A percentile compares a stretch with the other conserved stretches of the same genome.
phyloP scores from a whole-genome alignment of 2,329 filamentous ascomycete genomes.

The Fusarium humuli region DNA sequence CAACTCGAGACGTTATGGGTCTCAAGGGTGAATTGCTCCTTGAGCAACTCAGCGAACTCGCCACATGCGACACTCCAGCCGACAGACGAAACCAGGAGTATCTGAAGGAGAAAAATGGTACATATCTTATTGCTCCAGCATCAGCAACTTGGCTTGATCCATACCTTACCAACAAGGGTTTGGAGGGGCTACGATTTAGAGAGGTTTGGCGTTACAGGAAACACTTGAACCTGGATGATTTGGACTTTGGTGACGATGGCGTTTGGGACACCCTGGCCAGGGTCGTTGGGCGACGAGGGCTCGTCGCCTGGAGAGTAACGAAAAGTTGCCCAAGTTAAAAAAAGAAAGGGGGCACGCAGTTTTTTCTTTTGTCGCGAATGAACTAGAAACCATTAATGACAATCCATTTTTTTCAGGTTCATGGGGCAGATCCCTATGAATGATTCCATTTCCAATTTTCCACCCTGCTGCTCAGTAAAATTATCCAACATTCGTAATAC shows the following conservation, averaged over 20 bases:
- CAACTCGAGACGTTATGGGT: constrained; percentile 79
- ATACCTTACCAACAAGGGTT: constrained; percentile 68
- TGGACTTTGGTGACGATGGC: constrained; percentile 83
- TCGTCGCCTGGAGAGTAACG: constrained; percentile 73
- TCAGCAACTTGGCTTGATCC: constrained; percentile 77
- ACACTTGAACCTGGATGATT: constrained; percentile 82
- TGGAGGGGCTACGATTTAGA: constrained; percentile 71
- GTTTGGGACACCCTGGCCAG: constrained; percentile 76
- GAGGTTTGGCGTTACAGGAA: constrained; percentile 75
- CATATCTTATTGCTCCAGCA: constrained; percentile 78
- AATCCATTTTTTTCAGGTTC: constrained; percentile 26
- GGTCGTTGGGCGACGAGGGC: constrained; percentile 72
- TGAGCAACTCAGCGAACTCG: constrained; percentile 66
- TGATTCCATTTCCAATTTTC: constrained; percentile 5
- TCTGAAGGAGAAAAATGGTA: constrained; percentile 70
- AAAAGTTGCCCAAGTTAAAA: constrained; percentile 63
- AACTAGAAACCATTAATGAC: constrained; percentile 38
- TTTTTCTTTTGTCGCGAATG: constrained; percentile 22
- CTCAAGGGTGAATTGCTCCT: constrained; percentile 71
- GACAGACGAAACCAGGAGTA: constrained; percentile 67
- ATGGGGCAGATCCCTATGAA: constrained; percentile 22
- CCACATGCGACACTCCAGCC: constrained; percentile 72
- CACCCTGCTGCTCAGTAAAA: constrained; percentile 5
- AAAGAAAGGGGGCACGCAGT: constrained; percentile 16
- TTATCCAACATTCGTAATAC: constrained; percentile 3